A percentile compares a stretch with the other conserved stretches of the same genome.
Evolutionary conservation across 192 early-diverging fungal species (phyloP).

Genomic region (Podochytrium sp.): DNA sequence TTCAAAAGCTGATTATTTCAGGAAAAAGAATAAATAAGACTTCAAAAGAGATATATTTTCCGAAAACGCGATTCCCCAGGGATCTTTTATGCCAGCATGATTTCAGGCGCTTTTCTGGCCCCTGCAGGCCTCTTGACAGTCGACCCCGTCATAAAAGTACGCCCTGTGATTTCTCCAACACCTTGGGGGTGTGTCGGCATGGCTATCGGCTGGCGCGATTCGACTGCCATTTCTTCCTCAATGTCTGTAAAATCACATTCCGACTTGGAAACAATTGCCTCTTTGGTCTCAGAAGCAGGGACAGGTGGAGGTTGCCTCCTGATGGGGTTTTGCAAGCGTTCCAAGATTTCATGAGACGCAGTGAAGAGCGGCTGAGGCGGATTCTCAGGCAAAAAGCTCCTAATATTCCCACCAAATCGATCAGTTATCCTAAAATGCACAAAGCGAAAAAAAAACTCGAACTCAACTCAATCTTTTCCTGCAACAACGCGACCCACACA

Average conservation of each 20-base stretch:
- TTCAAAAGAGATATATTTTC: background rate
- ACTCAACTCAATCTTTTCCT: constrained; percentile 29
- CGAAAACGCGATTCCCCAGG: background rate
- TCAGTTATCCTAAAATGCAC: background rate
- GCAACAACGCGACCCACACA: constrained; percentile 37
- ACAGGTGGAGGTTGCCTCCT: background rate
- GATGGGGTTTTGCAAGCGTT: constrained; percentile 8
- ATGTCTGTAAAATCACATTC: background rate
- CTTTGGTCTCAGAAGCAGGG: background rate
- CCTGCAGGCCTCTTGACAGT: background rate
- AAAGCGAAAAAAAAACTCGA: background rate
- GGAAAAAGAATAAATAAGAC: constrained; percentile 57
- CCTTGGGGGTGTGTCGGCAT: background rate
- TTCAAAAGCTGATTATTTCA: constrained; percentile 50
- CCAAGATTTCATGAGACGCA: constrained; percentile 16
- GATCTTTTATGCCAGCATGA: background rate
- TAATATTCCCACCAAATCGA: background rate
- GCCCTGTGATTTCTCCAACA: background rate
- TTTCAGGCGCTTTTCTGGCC: background rate
- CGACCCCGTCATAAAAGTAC: background rate
- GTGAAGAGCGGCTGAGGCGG: constrained; percentile 33
- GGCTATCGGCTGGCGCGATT: background rate
- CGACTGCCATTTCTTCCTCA: background rate
- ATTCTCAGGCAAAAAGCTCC: constrained; percentile 20
- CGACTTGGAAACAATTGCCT: background rate